These are phyloP conservation scores for Colletotrichum musae DNA, from an alignment of 2,329 filamentous ascomycete species.

Conservation along the genomic window DNA sequence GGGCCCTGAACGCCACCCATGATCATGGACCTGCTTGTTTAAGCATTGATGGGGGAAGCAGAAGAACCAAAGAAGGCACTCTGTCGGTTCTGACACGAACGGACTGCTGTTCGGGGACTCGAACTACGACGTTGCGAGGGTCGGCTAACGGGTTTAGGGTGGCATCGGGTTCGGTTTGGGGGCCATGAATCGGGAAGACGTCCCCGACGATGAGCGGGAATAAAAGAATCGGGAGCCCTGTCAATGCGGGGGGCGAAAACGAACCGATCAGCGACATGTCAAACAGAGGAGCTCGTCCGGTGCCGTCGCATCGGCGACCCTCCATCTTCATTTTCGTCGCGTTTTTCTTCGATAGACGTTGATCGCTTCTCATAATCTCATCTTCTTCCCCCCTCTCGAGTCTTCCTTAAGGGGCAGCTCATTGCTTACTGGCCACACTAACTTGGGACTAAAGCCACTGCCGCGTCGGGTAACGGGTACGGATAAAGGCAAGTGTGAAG, in stretches of 20 bases:
- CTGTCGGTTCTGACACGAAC: slow-evolving; percentile 2
- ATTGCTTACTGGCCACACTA: slow-evolving; percentile 2
- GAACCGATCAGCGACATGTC: slow-evolving; percentile 16
- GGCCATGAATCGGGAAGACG: slow-evolving; percentile 24
- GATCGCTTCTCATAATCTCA: background rate
- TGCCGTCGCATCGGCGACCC: background rate
- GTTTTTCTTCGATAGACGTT: background rate
- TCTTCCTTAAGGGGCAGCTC: slow-evolving; percentile 6
- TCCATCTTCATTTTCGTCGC: background rate
- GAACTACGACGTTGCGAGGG: slow-evolving; percentile 7
- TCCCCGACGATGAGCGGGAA: slow-evolving; percentile 18
- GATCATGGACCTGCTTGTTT: slow-evolving; percentile 4
- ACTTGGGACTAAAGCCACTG: slow-evolving; percentile 5
- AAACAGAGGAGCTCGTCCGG: background rate
- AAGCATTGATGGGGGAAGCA: background rate
- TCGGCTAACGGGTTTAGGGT: slow-evolving; percentile 3
- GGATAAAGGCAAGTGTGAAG: background rate
- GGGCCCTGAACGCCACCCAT: no score
- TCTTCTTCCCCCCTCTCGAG: background rate
- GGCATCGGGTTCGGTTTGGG: slow-evolving; percentile 19
- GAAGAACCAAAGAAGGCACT: background rate
- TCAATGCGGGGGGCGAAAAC: slow-evolving; percentile 18
- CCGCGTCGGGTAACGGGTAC: slow-evolving; percentile 8
- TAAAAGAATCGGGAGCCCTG: slow-evolving; percentile 8
- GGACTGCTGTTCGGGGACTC: background rate